phyloP scores from a whole-genome alignment of 805 yeast genomes.

The Candida khao-thaluensis region DNA sequence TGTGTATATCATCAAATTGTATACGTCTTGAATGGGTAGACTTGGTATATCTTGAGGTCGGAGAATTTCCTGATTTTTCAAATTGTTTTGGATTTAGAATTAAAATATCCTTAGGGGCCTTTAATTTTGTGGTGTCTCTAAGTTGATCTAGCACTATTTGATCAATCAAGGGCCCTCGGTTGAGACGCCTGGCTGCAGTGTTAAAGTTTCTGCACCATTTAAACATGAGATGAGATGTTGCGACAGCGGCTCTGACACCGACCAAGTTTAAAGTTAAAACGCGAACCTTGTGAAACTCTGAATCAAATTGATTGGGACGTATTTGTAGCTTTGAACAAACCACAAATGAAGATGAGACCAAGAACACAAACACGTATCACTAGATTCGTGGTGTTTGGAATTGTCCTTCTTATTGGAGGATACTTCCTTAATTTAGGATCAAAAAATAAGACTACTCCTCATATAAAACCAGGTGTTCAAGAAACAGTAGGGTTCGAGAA shows the following conservation, averaged over 20 bases:
- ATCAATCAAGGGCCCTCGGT: conserved; percentile 11
- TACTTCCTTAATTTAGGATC: conserved; percentile 33
- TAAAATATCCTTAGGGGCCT: conserved; percentile 6
- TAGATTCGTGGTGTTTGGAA: conserved; percentile 36
- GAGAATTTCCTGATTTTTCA: background rate
- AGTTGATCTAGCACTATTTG: conserved; percentile 9
- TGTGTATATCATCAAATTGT: background rate
- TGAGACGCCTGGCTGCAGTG: background rate
- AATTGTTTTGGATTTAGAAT: conserved; percentile 10
- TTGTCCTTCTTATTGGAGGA: conserved; percentile 34
- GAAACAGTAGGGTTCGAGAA: conserved; percentile 6
- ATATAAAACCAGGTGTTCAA: too few relatives aligned
- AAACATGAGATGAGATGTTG: conserved; percentile 2
- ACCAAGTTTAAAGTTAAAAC: too few relatives aligned
- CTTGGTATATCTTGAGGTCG: background rate
- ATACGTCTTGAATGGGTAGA: background rate
- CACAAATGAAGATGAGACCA: conserved; percentile 12
- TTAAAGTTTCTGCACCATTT: conserved; percentile 2
- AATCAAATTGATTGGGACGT: too few relatives aligned
- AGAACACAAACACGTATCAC: conserved; percentile 38
- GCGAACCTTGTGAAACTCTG: background rate
- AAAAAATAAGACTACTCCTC: too few relatives aligned
- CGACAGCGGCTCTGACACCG: too few relatives aligned
- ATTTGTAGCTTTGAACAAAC: too few relatives aligned
- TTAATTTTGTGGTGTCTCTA: conserved; percentile 2